Evolutionary conservation across 2,329 filamentous ascomycete species (phyloP), one percentile per base, ranked within the genome.

Genomic region (Hypoxylon sp.): DNA sequence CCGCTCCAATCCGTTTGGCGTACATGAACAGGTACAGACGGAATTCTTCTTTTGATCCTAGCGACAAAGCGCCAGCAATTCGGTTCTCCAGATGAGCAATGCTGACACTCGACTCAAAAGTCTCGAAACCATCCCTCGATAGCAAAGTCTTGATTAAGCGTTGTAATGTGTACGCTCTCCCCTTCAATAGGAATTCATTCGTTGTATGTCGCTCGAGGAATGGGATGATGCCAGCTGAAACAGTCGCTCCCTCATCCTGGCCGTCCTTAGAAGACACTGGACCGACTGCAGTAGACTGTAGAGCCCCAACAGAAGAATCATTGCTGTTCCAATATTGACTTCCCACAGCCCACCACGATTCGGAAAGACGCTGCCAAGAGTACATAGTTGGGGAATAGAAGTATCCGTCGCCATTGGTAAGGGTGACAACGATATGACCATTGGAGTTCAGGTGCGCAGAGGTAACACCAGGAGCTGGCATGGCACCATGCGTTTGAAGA

Each of bases 301-400:
- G 80, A 53, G 94, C 92, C 50, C 91, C 90, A 56, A 97, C 89
- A 0, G 94, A 94, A 1, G 93, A 94, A 74, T 97, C 96, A 56
- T 94, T 97, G 0, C 94, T 96, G 78, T 99, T 98, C 96, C 96
- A 99, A 78, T 99, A 99, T 77, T 99, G 96, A 72, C 93, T 97
- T 16, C 94, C 94, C 0, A 98, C 94, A 0, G 95, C 95, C 94
- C 96, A 99, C 96, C 96, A 99, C 1, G 93, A 87, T 77, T 99
- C 96, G 1, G 94, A 97, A n/a, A 99, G 84, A 8, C 94, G 89
- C 78, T 98, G 95, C 96, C 96, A 99, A 6, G 90, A 88, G 78
- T 89, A 95, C 90, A 99, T 92, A 16, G 86, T 85, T 0, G 91
- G 87, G 1, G 92, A 92, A 79, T 99, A 99, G 56, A 90, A 90